These are phyloP conservation scores for Rhamnella rubrinervis DNA, from an alignment of 331 rosid species.

Conservation along the genomic window DNA sequence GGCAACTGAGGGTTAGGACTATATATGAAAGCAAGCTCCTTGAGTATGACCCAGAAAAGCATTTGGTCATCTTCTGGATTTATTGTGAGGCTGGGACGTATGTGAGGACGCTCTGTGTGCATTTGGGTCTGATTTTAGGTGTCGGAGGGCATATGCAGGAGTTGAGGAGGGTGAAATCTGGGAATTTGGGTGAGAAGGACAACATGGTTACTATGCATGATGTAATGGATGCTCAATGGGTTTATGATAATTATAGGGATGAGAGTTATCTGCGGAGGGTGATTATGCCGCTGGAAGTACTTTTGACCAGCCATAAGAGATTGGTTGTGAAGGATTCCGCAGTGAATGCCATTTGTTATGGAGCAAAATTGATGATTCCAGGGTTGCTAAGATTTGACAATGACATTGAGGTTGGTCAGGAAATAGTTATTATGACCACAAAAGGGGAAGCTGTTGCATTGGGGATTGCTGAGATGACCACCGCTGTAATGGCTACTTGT, in stretches of 20 bases:
- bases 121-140: conserved; percentile 85
- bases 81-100: conserved; percentile 96
- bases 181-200: conserved; percentile 88
- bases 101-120: conserved; percentile 88
- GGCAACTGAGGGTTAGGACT: conserved; percentile 91
- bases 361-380: conserved; percentile 93
- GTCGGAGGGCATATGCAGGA: conserved; percentile 98
- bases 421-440: conserved; percentile 90
- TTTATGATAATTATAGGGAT: conserved; percentile 65
- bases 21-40: conserved; percentile 93
- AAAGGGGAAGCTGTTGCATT: conserved; percentile 91
- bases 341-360: conserved; percentile 93
- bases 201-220: conserved; percentile 96
- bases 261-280: conserved; percentile 83
- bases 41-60: conserved; percentile 72
- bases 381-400: conserved; percentile 88
- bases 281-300: conserved; percentile 63
- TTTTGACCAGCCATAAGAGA: conserved; percentile 66
- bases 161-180: conserved; percentile 91
- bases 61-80: conserved; percentile 92
- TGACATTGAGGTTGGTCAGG: conserved; percentile 90
- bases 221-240: conserved; percentile 92
- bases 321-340: conserved; percentile 94
- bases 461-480: conserved; percentile 97
- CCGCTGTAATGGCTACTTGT: conserved; percentile 91